Evolutionary conservation across 1,284 basidiomycete genomes (phyloP).

Genomic region (Cystobasidium sp.): DNA sequence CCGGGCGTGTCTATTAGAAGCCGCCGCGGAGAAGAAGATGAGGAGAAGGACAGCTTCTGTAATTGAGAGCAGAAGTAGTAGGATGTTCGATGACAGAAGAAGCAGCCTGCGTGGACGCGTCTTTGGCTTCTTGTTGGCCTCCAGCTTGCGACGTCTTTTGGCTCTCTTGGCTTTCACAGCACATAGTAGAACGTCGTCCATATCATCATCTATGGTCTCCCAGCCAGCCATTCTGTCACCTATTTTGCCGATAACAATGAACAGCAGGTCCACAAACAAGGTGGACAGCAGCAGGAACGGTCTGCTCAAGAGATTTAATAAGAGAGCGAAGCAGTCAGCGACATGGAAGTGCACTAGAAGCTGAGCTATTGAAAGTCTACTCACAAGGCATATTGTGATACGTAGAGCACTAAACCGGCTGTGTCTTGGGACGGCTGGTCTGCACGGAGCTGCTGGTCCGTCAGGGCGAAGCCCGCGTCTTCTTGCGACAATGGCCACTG

Average conservation of each 20-base stretch:
- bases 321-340: neutral
- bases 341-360: neutral
- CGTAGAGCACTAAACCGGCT: neutral
- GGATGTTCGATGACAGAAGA: neutral
- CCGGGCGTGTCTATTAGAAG: neutral
- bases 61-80: neutral
- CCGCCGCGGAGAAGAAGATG: too few species aligned
- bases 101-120: neutral
- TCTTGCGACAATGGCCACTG: neutral
- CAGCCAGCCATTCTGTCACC: constrained; percentile 13
- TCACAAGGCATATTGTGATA: constrained; percentile 7
- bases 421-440: neutral
- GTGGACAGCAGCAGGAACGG: neutral
- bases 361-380: neutral
- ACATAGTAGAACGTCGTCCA: constrained; percentile 7
- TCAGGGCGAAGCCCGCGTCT: neutral
- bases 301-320: neutral
- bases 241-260: neutral
- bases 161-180: constrained; percentile 3
- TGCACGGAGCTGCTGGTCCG: neutral
- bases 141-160: neutral
- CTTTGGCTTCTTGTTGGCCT: neutral
- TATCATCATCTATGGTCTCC: constrained; percentile 13
- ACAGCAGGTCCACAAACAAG: neutral
- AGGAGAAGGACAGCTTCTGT: neutral